Conservation (phyloP, 139 green algal genomes). For the Closterium sp. region DNA sequence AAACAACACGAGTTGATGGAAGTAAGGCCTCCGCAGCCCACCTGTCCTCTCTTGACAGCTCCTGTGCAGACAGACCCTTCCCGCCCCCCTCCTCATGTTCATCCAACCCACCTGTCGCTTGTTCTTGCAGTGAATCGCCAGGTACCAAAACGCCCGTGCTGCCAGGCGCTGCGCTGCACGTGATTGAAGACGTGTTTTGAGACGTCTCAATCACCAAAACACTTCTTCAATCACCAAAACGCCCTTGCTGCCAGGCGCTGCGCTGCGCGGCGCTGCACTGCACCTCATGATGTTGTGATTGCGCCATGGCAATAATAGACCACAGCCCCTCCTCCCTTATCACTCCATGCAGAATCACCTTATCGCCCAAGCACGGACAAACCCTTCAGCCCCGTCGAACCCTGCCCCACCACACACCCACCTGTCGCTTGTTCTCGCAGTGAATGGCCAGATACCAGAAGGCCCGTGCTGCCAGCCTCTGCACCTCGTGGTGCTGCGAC, state of each 20-base stretch:
- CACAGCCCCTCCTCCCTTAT: slow-evolving; percentile 46
- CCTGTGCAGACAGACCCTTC: too few relatives aligned
- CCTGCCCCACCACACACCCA: neutral
- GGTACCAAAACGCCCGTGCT: slow-evolving; percentile 59
- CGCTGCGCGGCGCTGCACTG: too few relatives aligned
- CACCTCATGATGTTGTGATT: slow-evolving; percentile 50
- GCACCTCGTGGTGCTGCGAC: slow-evolving; percentile 51
- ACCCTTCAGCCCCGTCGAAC: too few relatives aligned
- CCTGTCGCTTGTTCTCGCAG: slow-evolving; percentile 49
- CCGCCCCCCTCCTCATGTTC: too few relatives aligned
- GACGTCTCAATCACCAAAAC: too few relatives aligned
- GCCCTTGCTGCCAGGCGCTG: slow-evolving; percentile 51
- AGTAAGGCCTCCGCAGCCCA: too few relatives aligned
- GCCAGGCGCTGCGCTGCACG: too few relatives aligned
- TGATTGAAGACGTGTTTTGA: too few relatives aligned
- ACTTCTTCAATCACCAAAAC: too few relatives aligned
- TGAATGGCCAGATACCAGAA: slow-evolving; percentile 60
- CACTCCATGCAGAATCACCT: slow-evolving; percentile 43
- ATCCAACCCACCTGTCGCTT: slow-evolving; percentile 37
- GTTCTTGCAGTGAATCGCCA: slow-evolving; percentile 50
- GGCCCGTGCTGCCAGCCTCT: slow-evolving; percentile 51
- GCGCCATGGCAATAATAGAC: slow-evolving; percentile 48
- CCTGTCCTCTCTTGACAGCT: too few relatives aligned
- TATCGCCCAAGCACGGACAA: too few relatives aligned
- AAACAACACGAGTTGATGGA: too few relatives aligned